Evolutionary conservation across 371 early-diverging fungal species (phyloP).

Genomic region (Lichtheimia hyalospora): DNA sequence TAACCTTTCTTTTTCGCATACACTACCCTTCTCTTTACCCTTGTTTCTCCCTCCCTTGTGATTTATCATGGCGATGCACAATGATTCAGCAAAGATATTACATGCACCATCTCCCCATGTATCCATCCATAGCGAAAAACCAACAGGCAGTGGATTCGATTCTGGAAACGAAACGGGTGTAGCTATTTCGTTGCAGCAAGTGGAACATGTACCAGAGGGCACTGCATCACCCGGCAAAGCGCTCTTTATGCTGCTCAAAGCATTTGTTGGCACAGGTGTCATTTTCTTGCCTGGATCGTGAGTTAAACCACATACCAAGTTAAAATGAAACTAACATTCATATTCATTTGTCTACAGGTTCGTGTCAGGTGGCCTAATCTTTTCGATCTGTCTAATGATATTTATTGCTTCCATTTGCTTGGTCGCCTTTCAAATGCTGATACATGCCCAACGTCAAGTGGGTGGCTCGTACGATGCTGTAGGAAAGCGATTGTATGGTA

Average conservation of each 20-base stretch:
- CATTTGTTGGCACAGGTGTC: constrained; percentile 77
- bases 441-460: constrained; percentile 34
- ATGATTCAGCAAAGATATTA: constrained; percentile 8
- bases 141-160: background rate
- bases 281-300: constrained; percentile 41
- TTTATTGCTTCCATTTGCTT: constrained; percentile 32
- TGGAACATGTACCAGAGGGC: constrained; percentile 24
- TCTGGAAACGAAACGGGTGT: background rate
- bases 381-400: constrained; percentile 36
- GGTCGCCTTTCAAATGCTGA: constrained; percentile 32
- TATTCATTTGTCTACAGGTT: constrained; percentile 29
- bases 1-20: too few species aligned
- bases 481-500: constrained; percentile 70
- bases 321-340: background rate
- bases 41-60: background rate
- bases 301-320: background rate
- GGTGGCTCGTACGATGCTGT: constrained; percentile 82
- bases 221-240: constrained; percentile 65
- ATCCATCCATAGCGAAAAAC: background rate
- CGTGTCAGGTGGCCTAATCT: constrained; percentile 37
- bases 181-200: background rate
- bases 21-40: too few species aligned
- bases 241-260: constrained; percentile 74
- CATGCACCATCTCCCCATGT: background rate
- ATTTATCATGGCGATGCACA: background rate